Percentiles rank a stretch among this genome's conserved stretches.
These are phyloP conservation scores for Endotrypanum monterogeii DNA, from an alignment of 208 protist species.

Conservation along the genomic window DNA sequence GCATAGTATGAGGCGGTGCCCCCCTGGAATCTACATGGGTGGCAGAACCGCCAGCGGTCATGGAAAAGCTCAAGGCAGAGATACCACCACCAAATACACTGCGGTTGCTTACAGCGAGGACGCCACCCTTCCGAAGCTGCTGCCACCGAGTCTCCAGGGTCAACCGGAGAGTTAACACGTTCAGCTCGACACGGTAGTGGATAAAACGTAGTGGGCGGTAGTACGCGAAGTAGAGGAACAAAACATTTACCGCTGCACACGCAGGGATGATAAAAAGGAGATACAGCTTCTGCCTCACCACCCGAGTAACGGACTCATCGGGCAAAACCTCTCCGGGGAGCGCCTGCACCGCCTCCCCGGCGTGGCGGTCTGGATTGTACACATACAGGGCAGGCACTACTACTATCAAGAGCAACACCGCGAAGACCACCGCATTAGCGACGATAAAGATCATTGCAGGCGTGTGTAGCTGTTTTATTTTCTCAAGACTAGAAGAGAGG, in stretches of 20 bases:
- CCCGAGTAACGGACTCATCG: constrained; percentile 31
- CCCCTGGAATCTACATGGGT: neutral
- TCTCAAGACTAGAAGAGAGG: neutral
- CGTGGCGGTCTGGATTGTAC: constrained; percentile 42
- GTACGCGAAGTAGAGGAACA: constrained; percentile 77
- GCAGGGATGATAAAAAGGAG: constrained; percentile 71
- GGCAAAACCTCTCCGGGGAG: constrained; percentile 43
- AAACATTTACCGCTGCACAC: constrained; percentile 38
- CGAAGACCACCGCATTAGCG: constrained; percentile 55
- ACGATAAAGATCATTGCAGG: constrained; percentile 44
- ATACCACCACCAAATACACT: constrained; percentile 6
- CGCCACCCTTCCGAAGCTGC: constrained; percentile 38
- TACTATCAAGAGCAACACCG: constrained; percentile 45
- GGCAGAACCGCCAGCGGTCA: constrained; percentile 5
- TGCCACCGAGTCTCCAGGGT: constrained; percentile 32
- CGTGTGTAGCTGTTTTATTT: neutral
- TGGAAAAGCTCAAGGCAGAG: constrained; percentile 10
- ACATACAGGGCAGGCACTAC: constrained; percentile 73
- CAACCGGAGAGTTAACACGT: constrained; percentile 39
- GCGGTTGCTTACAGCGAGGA: constrained; percentile 16
- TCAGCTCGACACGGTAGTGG: constrained; percentile 72
- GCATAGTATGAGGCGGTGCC: neutral
- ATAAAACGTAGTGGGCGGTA: constrained; percentile 73
- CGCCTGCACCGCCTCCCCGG: constrained; percentile 37
- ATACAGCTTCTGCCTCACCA: constrained; percentile 78